Percentiles rank a stretch among this genome's conserved stretches.
Conservation (phyloP, 2,329 filamentous ascomycete species). For the Helotiales sp. region DNA sequence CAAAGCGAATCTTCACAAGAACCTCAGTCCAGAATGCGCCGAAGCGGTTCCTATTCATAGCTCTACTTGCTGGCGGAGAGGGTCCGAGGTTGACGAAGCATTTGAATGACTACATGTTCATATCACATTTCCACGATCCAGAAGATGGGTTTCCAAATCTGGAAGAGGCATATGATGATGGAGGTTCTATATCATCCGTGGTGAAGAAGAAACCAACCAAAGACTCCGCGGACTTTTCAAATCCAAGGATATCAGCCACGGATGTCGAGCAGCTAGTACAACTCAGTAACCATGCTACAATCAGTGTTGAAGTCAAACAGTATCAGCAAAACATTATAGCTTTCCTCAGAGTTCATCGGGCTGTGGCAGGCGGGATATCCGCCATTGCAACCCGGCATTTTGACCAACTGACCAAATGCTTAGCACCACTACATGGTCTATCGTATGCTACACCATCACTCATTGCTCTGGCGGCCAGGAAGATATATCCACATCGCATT, state of each 20-base stretch:
- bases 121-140: slow-evolving; percentile 80
- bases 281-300: slow-evolving; percentile 57
- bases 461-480: slow-evolving; percentile 77
- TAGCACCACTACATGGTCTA: slow-evolving; percentile 80
- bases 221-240: slow-evolving; percentile 14
- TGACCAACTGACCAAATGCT: slow-evolving; percentile 62
- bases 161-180: slow-evolving; percentile 55
- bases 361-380: slow-evolving; percentile 75
- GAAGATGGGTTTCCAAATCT: slow-evolving; percentile 73
- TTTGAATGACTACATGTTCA: slow-evolving; percentile 80
- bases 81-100: slow-evolving; percentile 53
- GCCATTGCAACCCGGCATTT: slow-evolving; percentile 79
- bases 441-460: slow-evolving; percentile 83
- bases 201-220: slow-evolving; percentile 30
- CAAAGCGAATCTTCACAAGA: slow-evolving; percentile 73
- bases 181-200: slow-evolving; percentile 33
- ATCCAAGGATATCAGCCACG: slow-evolving; percentile 29
- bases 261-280: slow-evolving; percentile 40
- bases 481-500: slow-evolving; percentile 86
- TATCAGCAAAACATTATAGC: slow-evolving; percentile 88
- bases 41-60: slow-evolving; percentile 76
- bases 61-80: slow-evolving; percentile 60
- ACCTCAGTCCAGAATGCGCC: slow-evolving; percentile 74
- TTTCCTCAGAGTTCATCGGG: slow-evolving; percentile 85
- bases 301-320: slow-evolving; percentile 75